Evolutionary conservation across 1,284 basidiomycete genomes (phyloP).

Genomic region (Trichosporon ovoides): DNA sequence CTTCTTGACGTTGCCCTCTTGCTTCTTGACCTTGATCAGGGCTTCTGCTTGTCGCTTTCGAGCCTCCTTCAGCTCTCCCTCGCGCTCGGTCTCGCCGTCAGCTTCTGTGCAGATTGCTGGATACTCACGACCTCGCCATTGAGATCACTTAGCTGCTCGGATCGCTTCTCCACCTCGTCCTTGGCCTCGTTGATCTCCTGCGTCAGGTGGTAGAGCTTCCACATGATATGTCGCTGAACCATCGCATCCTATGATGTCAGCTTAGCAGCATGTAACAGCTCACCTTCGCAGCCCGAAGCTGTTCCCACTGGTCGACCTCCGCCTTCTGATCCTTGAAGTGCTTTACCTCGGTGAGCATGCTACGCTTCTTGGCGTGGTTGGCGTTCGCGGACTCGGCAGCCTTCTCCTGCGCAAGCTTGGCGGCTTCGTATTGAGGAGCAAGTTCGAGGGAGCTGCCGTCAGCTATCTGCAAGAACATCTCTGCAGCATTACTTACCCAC

Average conservation of each 20-base stretch:
- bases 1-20: conserved; percentile 71
- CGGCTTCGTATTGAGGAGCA: conserved; percentile 80
- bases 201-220: conserved; percentile 87
- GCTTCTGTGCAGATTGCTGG: background rate
- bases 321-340: conserved; percentile 96
- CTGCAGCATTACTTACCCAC: conserved; percentile 55
- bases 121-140: conserved; percentile 58
- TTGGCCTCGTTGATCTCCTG: conserved; percentile 68
- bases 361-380: conserved; percentile 87
- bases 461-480: background rate
- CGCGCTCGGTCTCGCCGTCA: conserved; percentile 46
- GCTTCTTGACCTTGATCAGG: conserved; percentile 64
- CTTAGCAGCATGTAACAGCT: conserved; percentile 32
- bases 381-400: conserved; percentile 90
- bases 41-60: conserved; percentile 74
- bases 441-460: conserved; percentile 66
- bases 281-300: conserved; percentile 66
- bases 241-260: conserved; percentile 62
- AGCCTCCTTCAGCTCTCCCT: conserved; percentile 69
- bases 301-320: conserved; percentile 85
- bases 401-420: conserved; percentile 77
- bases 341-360: conserved; percentile 90
- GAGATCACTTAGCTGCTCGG: conserved; percentile 62
- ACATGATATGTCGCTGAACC: conserved; percentile 75
- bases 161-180: conserved; percentile 64